Evolutionary conservation across 805 yeast species (phyloP).

Genomic region (Sungouiozyma intestinalis): DNA sequence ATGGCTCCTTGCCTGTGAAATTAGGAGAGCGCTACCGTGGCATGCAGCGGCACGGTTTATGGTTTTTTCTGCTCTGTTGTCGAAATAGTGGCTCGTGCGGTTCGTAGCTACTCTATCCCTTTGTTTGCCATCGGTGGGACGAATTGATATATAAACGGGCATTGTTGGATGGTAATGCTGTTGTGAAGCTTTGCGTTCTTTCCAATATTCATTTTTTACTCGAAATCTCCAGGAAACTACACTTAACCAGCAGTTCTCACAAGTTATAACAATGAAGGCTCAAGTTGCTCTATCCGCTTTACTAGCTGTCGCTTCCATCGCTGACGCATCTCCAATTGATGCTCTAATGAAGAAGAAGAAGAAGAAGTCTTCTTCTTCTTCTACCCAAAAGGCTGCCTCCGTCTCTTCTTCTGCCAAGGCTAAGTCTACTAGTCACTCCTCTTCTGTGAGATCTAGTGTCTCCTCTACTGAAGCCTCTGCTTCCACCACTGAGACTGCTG

Average conservation of each 20-base stretch:
- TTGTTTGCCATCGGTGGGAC: too few relatives aligned
- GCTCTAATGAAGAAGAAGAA: constrained; percentile 2
- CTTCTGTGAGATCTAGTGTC: neutral
- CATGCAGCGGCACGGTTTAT: neutral
- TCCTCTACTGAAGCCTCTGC: neutral
- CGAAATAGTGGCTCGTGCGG: too few relatives aligned
- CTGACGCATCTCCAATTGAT: constrained; percentile 12
- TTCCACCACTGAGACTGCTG: neutral
- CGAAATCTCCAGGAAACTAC: too few relatives aligned
- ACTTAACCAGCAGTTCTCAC: neutral
- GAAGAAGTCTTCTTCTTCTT: neutral
- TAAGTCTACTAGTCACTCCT: too few relatives aligned
- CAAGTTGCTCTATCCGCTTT: constrained; percentile 8
- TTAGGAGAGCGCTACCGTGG: neutral
- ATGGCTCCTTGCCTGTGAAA: neutral
- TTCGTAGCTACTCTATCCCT: too few relatives aligned
- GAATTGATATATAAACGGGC: neutral
- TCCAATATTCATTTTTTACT: too few relatives aligned
- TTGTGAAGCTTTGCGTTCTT: neutral
- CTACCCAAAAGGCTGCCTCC: constrained; percentile 1
- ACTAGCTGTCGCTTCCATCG: constrained; percentile 8
- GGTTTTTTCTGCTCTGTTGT: too few relatives aligned
- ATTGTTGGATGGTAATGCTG: too few relatives aligned
- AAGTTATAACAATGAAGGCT: constrained; percentile 9
- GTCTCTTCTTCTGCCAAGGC: neutral